Base-by-base conservation (phyloP, 768 basidiomycete species). In the Boletus subcaerulescens region DNA sequence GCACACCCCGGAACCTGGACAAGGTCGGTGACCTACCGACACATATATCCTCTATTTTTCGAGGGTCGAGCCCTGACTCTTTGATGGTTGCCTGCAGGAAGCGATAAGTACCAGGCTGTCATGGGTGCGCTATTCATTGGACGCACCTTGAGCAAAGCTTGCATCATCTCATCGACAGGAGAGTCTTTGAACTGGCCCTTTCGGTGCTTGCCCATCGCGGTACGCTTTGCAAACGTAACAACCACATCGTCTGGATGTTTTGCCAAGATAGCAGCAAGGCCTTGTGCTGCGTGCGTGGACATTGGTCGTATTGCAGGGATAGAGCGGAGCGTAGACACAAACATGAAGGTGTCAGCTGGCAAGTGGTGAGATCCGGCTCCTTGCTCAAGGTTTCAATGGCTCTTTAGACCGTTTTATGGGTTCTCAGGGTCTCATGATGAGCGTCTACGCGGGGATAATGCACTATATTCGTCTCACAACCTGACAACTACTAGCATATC, bases 161-260 rank as follows among this genome's bases (percentile, higher is more conserved):
- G 78, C 58, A 98, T 78, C 52, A 98, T 77, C 66, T 95, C 92
- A 61, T 97, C 96, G 14, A 94, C 89, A 4, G 87, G 82, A 1
- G 81, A 76, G 65, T 97, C 92, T 69, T 93, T 96, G 66, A 95
- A 79, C 53, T 93, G 93, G 22, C 96, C 96, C 70, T 96, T 98
- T 79, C 84, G 91, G 35, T 89, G 87, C 64, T 77, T 84, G 24
- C 92, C 91, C 59, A 93, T 79, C n/a, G 92, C 84, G n/a, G 91
- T 94, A 47, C 94, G 84, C 68, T 88, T 87, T 13, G 91, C 92
- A 61, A 90, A 91, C 3, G 90, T 91, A 55, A 97, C 86, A 57
- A 96, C 93, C 15, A 95, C 89, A 71, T 96, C 93, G 57, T 91
- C 82, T 0, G 86, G 80, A 48, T 78, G 83, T 77, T 84, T 89